phyloP scores from a whole-genome alignment of 2,329 filamentous ascomycete species.

The Penicillium sp. region DNA sequence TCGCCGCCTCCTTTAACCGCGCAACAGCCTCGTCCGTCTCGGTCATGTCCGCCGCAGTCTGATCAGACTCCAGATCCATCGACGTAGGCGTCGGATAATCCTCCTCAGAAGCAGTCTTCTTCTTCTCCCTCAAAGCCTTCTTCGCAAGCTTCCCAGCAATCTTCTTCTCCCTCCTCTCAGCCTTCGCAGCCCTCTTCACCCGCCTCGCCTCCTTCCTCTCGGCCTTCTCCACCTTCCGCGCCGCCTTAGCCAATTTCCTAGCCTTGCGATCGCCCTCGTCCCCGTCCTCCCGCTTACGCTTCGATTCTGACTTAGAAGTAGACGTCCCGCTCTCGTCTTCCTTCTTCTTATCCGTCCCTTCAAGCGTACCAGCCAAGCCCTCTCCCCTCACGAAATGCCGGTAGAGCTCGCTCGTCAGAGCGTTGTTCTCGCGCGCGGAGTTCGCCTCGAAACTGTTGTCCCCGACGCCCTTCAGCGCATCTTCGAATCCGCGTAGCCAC shows the following conservation, averaged over 20 bases:
- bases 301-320: conserved; percentile 13
- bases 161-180: conserved; percentile 17
- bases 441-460: conserved; percentile 52
- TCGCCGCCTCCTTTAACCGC: conserved; percentile 12
- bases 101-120: conserved; percentile 17
- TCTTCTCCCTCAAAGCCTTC: conserved; percentile 18
- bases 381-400: conserved; percentile 77
- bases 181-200: conserved; percentile 11
- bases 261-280: conserved; percentile 14
- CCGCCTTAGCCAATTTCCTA: conserved; percentile 28
- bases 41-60: conserved; percentile 19
- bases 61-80: conserved; percentile 21
- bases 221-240: conserved; percentile 24
- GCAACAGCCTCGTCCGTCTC: neutral
- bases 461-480: conserved; percentile 69
- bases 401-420: conserved; percentile 55
- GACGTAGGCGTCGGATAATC: conserved; percentile 29
- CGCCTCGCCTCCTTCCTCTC: conserved; percentile 18
- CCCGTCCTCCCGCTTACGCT: conserved; percentile 33
- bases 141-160: conserved; percentile 22
- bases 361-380: conserved; percentile 59
- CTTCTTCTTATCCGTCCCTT: conserved; percentile 16
- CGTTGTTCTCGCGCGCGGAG: conserved; percentile 42
- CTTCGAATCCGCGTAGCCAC: conserved; percentile 94
- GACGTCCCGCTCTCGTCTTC: conserved; percentile 9